phyloP scores from a whole-genome alignment of 345 rosid species.

The Sonneratia caseolaris region DNA sequence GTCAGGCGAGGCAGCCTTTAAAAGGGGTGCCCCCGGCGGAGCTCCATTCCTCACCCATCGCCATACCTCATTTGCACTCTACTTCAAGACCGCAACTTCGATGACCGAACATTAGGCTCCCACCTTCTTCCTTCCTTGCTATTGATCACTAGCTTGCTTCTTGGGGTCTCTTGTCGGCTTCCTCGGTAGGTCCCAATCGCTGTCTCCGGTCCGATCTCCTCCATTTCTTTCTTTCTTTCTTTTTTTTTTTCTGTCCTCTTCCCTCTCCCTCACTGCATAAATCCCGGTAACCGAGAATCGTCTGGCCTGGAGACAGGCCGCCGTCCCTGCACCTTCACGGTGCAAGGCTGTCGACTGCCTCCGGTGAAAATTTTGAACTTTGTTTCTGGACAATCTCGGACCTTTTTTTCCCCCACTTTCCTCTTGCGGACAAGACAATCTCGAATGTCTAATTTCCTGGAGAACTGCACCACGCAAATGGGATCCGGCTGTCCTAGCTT shows the following conservation, averaged over 20 bases:
- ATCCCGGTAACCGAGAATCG: neutral
- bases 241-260: neutral
- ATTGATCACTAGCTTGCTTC: neutral
- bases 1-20: conserved; percentile 10
- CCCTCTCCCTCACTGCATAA: neutral
- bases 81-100: neutral
- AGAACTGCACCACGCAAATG: too few species aligned
- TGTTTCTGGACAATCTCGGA: too few species aligned
- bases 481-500: too few species aligned
- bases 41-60: neutral
- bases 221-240: neutral
- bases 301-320: neutral
- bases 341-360: too few species aligned
- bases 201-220: neutral
- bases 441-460: too few species aligned
- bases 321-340: too few species aligned
- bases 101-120: neutral
- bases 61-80: neutral
- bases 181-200: neutral
- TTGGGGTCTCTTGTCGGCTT: neutral
- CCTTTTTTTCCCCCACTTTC: too few species aligned
- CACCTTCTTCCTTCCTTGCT: neutral
- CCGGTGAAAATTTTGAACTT: too few species aligned
- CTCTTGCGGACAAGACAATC: too few species aligned
- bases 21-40: neutral